These are phyloP conservation scores for Plicaturopsis crispa DNA, from an alignment of 768 basidiomycete species.

Conservation along the genomic window DNA sequence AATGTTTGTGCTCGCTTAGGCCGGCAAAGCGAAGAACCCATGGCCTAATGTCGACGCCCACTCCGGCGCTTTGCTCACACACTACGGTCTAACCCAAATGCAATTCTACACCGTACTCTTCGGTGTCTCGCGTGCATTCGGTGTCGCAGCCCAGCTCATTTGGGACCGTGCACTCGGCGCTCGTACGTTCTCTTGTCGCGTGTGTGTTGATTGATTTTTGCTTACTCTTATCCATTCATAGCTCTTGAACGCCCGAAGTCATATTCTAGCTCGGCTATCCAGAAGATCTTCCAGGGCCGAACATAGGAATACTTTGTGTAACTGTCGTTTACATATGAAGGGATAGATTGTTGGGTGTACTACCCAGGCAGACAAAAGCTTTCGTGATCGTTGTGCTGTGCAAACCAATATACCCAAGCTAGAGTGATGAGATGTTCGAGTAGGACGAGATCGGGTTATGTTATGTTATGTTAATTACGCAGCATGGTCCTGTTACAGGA, in stretches of 20 bases:
- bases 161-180: slow-evolving; percentile 93
- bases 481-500: no score
- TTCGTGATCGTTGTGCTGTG: no score
- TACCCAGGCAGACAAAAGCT: no score
- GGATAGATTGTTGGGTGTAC: no score
- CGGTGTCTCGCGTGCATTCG: slow-evolving; percentile 92
- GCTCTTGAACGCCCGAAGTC: slow-evolving; percentile 90
- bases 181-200: slow-evolving; percentile 46
- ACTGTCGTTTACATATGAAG: no score
- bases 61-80: slow-evolving; percentile 81
- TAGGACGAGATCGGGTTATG: no score
- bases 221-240: slow-evolving; percentile 21
- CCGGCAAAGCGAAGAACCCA: slow-evolving; percentile 89
- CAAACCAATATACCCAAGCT: no score
- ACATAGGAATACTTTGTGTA: slow-evolving; percentile 10
- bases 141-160: slow-evolving; percentile 82
- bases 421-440: no score
- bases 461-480: no score
- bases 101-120: slow-evolving; percentile 97
- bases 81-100: slow-evolving; percentile 87
- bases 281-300: slow-evolving; percentile 69
- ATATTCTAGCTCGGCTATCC: slow-evolving; percentile 74
- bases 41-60: slow-evolving; percentile 98
- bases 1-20: slow-evolving; percentile 34
- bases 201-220: not conserved